Evolutionary conservation across 768 basidiomycete species (phyloP).

Genomic region (Lepiota brunneoincarnata): DNA sequence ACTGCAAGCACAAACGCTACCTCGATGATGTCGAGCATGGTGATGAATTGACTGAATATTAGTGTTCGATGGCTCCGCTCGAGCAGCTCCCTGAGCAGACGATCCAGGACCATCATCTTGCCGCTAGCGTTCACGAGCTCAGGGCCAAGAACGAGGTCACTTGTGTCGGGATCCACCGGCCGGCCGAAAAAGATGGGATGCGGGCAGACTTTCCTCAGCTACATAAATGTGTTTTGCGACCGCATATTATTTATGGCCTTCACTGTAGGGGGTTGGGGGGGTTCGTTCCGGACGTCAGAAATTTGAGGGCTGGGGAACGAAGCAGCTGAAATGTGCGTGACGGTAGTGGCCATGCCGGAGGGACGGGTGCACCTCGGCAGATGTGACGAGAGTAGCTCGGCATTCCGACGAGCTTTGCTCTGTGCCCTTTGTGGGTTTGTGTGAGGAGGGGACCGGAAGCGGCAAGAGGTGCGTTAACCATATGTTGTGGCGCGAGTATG

Average conservation of each 20-base stretch:
- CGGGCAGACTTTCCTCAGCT: constrained; percentile 93
- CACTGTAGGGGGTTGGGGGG: no score
- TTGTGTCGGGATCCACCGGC: constrained; percentile 54
- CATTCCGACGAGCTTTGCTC: constrained; percentile 79
- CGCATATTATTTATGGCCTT: constrained; percentile 90
- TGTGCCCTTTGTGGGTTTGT: constrained; percentile 50
- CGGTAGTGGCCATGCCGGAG: neutral
- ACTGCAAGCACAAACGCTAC: no score
- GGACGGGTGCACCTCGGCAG: constrained; percentile 67
- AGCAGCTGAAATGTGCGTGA: neutral
- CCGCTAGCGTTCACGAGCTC: constrained; percentile 85
- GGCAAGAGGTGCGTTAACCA: constrained; percentile 38
- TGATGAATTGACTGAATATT: no score
- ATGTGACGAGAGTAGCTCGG: constrained; percentile 78
- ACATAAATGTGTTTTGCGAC: constrained; percentile 95
- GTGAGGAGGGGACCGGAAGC: neutral
- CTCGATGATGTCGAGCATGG: no score
- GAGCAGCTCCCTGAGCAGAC: no score
- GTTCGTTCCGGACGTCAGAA: constrained; percentile 52
- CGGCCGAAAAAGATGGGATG: no score
- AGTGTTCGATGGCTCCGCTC: no score
- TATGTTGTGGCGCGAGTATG: constrained; percentile 70
- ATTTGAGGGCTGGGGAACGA: constrained; percentile 66
- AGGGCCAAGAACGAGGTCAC: constrained; percentile 65
- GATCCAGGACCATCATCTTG: no score